Percentiles rank a stretch among this genome's conserved stretches.
Conservation (phyloP, 352 stramenopile genomes). For the Pythium guiyangense region DNA sequence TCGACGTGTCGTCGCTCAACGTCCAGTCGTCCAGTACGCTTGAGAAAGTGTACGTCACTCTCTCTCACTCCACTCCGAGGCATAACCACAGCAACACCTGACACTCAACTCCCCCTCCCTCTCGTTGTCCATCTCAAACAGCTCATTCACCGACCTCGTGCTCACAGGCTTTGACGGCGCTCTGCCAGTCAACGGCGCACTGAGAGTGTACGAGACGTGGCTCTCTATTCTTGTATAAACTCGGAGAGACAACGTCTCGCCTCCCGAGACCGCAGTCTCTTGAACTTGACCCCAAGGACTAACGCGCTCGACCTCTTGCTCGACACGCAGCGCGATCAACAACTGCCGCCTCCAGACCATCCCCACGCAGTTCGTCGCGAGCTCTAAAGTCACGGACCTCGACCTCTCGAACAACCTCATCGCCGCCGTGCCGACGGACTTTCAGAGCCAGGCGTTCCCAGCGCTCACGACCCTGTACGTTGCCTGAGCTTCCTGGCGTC, state of each 20-base stretch:
- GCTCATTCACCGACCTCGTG: conserved; percentile 34
- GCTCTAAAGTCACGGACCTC: conserved; percentile 22
- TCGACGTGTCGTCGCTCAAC: conserved; percentile 71
- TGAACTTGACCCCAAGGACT: not conserved
- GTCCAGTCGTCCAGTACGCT: conserved; percentile 41
- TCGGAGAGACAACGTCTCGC: too few species aligned
- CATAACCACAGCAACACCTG: not conserved
- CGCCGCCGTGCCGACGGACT: conserved; percentile 22
- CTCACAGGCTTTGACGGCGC: conserved; percentile 46
- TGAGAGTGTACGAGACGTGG: conserved; percentile 37
- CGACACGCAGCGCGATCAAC: conserved; percentile 42
- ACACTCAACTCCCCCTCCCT: not conserved
- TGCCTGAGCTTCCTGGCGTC: too few species aligned
- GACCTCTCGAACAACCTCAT: conserved; percentile 43
- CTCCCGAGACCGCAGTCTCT: not conserved
- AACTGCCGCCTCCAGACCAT: conserved; percentile 67
- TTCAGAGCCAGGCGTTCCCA: conserved; percentile 34
- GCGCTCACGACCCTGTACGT: conserved; percentile 59
- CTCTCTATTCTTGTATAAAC: not conserved
- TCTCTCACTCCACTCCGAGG: not conserved
- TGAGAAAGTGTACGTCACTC: conserved; percentile 26
- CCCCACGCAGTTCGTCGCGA: conserved; percentile 40
- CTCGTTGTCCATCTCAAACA: not conserved
- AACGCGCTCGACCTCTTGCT: not conserved
- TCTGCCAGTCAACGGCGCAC: conserved; percentile 43